Evolutionary conservation across 768 basidiomycete genomes (phyloP), one percentile per base, ranked within the genome.

Genomic region (Lactarius vividus): DNA sequence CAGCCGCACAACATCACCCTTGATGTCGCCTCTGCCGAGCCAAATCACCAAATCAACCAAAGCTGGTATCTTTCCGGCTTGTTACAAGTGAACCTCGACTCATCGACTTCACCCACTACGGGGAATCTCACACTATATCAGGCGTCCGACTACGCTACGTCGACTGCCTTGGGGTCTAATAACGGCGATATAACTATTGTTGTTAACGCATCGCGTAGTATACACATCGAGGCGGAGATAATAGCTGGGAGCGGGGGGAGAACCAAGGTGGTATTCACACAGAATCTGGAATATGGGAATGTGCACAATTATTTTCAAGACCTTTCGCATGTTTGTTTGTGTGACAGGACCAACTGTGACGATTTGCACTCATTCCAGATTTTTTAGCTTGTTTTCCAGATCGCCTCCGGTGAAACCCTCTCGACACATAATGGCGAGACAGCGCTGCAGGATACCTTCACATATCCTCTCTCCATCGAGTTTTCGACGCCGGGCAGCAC

Each of bases 1-100:
- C 10, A 82, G 26, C 78, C 85, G 28, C 92, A 92, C 74, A 86
- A 79, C 55, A 82, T 93, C 72, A 83, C 86, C 59, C 79, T 94
- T 53, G 87, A 94, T 72, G 87, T 93, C 53, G 83, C 80, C 28
- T 91, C 91, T 4, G 85, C 87, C 18, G 88, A 93, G 73, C 70
- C 74, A 9, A 80, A 87, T 70, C 88, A 87, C 64, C 76, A 79
- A 23, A 84, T 88, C 71, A 82, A 88, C 60, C 80, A 83, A 46
- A 92, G 91, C 72, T 93, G 91, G 91, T 89, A 84, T 72, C 84
- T 91, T 33, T 90, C 89, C 4, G 91, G 82, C 11, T 72, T 78
- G 44, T 74, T 93, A 7, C 89, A 92, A 73, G 86, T 90, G 56
- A 75, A 87, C 65, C 85, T 84, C 1, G 88, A 91, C 72, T 74